Base-by-base conservation (phyloP, 768 basidiomycete genomes). In the Tricholoma furcatifolium region DNA sequence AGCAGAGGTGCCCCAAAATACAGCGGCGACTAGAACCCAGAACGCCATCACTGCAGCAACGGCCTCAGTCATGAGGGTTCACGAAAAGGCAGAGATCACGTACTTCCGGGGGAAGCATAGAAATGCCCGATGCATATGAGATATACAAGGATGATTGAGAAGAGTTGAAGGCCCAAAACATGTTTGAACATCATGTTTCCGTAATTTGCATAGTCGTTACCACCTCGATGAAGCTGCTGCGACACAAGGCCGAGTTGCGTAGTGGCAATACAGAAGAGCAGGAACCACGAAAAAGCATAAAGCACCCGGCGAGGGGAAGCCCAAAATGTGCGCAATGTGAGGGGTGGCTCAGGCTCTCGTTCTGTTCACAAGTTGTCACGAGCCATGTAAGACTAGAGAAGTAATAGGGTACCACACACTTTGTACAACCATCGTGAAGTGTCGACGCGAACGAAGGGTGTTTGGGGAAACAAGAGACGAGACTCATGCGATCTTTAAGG, bases 181-280 rank as follows among this genome's bases (percentile, higher is more conserved):
- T 58, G 57, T 30, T 58, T 55, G 24, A 51, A 58, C 53, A 52
- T 52, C 50, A 44, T 52, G 42, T 52, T 58, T 9, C 43, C 57
- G n/a, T 58, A 58, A 17, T 55, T 45, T 14, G 21, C 43, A 10
- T 48, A 36, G 15, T 43, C 23, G 18, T 58, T 58, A 1, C 57
- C 57, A 1, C 47, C 47, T 8, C 20, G 24, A 1, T 52, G 57
- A 6, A 58, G 57, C 42, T 58, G 57, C 20, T 58, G 31, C 0
- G 57, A 55, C 3, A 55, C 50, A 6, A 58, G 50, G 24, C 50
- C 50, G 7, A 51, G 36, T 12, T 44, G 42, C 18, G 41, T 24
- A 6, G 14, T 35, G 8, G 50, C 50, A 3, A 51, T 7, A n/a
- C 35, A 51, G 24, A 45, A 51, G 7, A 51, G 9, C 18, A 51